A percentile compares a stretch with the other conserved stretches of the same genome.
These are phyloP conservation scores for Botrytis byssoidea DNA, from an alignment of 2,329 filamentous ascomycete genomes.

Conservation along the genomic window DNA sequence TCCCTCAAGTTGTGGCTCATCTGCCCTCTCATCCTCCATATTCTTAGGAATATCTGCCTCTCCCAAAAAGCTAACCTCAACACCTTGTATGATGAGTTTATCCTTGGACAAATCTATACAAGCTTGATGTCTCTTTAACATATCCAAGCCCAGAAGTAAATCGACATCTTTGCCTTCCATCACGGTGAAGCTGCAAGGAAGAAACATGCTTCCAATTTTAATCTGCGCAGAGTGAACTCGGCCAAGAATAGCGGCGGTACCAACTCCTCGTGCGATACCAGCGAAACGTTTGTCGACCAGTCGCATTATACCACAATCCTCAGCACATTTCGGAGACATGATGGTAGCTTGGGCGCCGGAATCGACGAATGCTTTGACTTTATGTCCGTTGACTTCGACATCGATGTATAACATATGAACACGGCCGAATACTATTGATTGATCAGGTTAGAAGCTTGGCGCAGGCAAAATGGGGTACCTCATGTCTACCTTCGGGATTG, in stretches of 20 bases:
- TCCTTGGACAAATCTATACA: conserved; percentile 84
- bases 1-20: conserved; percentile 81
- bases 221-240: conserved; percentile 95
- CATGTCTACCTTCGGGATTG: conserved; percentile 81
- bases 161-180: conserved; percentile 99
- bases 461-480: neutral
- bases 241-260: conserved; percentile 90
- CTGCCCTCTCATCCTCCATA: conserved; percentile 66
- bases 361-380: conserved; percentile 94
- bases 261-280: conserved; percentile 88
- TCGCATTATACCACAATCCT: conserved; percentile 92
- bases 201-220: conserved; percentile 81
- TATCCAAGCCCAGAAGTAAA: conserved; percentile 87
- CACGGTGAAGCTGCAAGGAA: conserved; percentile 95
- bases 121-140: conserved; percentile 94
- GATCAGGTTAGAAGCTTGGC: conserved; percentile 19
- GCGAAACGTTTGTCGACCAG: conserved; percentile 90
- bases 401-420: conserved; percentile 97
- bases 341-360: conserved; percentile 97
- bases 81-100: conserved; percentile 81
- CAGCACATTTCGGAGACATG: conserved; percentile 93
- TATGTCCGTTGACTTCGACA: conserved; percentile 88
- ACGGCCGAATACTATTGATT: conserved; percentile 73
- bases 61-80: conserved; percentile 84
- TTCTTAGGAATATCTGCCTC: conserved; percentile 93